phyloP scores from a whole-genome alignment of 2,329 filamentous ascomycete genomes.

The Pseudogymnoascus sp. region DNA sequence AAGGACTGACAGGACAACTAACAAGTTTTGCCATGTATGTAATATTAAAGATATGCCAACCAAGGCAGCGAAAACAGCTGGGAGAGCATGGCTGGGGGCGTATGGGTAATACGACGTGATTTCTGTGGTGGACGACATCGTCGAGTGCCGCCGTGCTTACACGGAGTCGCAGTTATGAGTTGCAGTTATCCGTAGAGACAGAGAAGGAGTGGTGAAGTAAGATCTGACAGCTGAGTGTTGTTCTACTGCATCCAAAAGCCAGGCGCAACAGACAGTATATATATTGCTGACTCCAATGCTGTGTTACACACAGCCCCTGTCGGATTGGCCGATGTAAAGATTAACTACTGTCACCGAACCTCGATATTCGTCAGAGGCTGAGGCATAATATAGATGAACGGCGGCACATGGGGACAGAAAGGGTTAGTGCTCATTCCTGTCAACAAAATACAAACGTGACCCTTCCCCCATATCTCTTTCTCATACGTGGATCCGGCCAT shows the following conservation, averaged over 20 bases:
- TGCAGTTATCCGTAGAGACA: neutral
- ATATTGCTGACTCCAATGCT: neutral
- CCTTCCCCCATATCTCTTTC: too few relatives aligned
- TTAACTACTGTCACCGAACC: neutral
- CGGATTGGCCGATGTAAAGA: neutral
- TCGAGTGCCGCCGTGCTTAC: neutral
- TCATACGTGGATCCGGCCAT: neutral
- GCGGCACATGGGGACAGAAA: constrained; percentile 3
- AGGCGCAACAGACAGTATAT: neutral
- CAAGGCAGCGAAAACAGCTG: constrained; percentile 28
- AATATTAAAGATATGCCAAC: constrained; percentile 26
- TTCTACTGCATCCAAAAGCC: neutral
- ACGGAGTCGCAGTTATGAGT: neutral
- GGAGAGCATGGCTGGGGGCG: constrained; percentile 28
- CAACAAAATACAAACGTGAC: neutral
- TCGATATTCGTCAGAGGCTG: neutral
- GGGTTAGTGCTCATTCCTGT: neutral
- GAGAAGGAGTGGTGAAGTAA: neutral
- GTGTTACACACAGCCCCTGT: neutral
- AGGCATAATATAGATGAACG: neutral
- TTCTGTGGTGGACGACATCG: neutral
- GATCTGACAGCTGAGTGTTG: neutral
- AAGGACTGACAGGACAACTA: constrained; percentile 8
- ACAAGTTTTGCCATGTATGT: constrained; percentile 31
- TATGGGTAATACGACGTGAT: constrained; percentile 22